These are phyloP conservation scores for Taphrina confusa DNA, from an alignment of 1,139 yeast genomes.

Conservation along the genomic window DNA sequence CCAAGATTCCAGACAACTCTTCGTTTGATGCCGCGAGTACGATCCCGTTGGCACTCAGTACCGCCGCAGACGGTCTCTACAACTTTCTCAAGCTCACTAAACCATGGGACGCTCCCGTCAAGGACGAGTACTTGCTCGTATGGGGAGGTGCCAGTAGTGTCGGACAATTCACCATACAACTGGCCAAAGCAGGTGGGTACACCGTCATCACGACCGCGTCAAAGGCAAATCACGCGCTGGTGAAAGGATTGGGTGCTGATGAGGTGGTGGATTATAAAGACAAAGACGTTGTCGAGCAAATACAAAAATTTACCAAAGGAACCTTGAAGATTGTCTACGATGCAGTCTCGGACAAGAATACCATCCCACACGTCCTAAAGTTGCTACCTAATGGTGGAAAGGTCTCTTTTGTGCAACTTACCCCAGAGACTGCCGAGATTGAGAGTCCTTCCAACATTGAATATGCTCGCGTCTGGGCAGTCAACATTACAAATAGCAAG, in stretches of 20 bases:
- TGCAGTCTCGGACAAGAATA: constrained; percentile 50
- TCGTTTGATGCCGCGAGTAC: constrained; percentile 39
- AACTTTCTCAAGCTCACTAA: constrained; percentile 22
- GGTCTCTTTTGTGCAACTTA: constrained; percentile 4
- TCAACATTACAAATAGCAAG: constrained; percentile 29
- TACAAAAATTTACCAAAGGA: constrained; percentile 51
- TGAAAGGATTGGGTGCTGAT: constrained; percentile 62
- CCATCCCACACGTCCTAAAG: constrained; percentile 3
- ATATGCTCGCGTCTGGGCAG: not conserved
- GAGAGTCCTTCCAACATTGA: constrained; percentile 3
- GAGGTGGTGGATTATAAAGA: constrained; percentile 62
- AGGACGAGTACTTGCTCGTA: constrained; percentile 49
- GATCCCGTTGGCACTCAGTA: constrained; percentile 36
- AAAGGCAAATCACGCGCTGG: constrained; percentile 50
- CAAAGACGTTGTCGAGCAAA: constrained; percentile 53
- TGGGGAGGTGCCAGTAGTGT: constrained; percentile 68
- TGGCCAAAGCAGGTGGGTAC: constrained; percentile 56
- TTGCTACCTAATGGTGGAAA: constrained; percentile 15
- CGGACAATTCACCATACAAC: constrained; percentile 59
- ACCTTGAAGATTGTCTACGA: constrained; percentile 58
- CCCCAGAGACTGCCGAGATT: constrained; percentile 13
- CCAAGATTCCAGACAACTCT: constrained; percentile 37
- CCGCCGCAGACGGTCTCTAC: constrained; percentile 38
- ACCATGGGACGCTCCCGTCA: constrained; percentile 30
- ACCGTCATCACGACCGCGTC: constrained; percentile 60